Percentiles rank a stretch among this genome's conserved stretches.
phyloP scores from a whole-genome alignment of 2,329 filamentous ascomycete genomes.

The Fusarium vanettenii region DNA sequence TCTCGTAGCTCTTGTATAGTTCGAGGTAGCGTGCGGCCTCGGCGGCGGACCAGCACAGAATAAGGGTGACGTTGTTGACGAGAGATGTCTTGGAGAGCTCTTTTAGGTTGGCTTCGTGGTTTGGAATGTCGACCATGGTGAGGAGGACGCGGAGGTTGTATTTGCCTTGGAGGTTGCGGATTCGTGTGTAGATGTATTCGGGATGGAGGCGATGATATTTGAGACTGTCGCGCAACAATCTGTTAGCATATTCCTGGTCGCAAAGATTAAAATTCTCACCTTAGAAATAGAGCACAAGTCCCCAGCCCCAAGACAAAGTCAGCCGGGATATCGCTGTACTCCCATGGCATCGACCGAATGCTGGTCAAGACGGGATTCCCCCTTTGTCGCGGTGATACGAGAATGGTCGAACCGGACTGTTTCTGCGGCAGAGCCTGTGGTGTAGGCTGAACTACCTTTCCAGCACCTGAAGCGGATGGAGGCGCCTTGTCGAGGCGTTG shows the following conservation, averaged over 20 bases:
- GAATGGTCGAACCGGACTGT: conserved; percentile 77
- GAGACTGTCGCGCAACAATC: conserved; percentile 62
- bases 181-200: conserved; percentile 96
- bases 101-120: conserved; percentile 88
- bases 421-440: conserved; percentile 82
- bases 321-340: conserved; percentile 95
- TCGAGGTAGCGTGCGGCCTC: conserved; percentile 96
- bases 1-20: conserved; percentile 93
- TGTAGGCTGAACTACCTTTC: conserved; percentile 84
- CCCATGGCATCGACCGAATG: conserved; percentile 88
- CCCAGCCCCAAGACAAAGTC: conserved; percentile 91
- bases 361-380: conserved; percentile 92
- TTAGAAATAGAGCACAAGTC: conserved; percentile 92
- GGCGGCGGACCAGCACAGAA: conserved; percentile 93
- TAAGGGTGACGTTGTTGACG: conserved; percentile 90
- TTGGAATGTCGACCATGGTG: conserved; percentile 93
- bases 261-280: conserved; percentile 44
- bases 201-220: conserved; percentile 98
- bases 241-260: neutral
- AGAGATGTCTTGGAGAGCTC: conserved; percentile 93
- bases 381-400: conserved; percentile 92
- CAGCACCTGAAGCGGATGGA: conserved; percentile 51
- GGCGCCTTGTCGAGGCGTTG: conserved; percentile 67
- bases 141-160: conserved; percentile 89
- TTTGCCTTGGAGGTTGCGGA: conserved; percentile 84